Evolutionary conservation across 2,329 filamentous ascomycete genomes (phyloP).

Genomic region (Colletotrichum sp.): DNA sequence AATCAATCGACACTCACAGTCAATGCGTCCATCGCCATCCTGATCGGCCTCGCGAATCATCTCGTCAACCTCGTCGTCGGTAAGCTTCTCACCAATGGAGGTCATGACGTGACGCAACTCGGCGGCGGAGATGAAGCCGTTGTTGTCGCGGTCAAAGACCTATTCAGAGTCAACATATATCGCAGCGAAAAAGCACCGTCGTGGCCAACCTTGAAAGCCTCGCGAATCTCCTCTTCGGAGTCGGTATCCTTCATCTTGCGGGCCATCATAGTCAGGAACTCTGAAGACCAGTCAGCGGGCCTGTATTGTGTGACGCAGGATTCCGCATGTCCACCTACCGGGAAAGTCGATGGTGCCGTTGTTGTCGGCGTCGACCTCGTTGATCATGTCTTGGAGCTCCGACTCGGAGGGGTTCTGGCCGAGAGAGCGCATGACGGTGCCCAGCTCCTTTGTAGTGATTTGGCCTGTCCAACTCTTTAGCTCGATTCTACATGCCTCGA

Average conservation of each 20-base stretch:
- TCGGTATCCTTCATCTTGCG: slow-evolving; percentile 95
- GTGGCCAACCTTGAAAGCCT: slow-evolving; percentile 78
- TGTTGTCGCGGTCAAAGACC: slow-evolving; percentile 89
- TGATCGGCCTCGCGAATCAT: slow-evolving; percentile 93
- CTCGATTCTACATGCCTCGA: not conserved
- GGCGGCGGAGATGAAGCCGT: slow-evolving; percentile 88
- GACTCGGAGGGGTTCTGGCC: slow-evolving; percentile 91
- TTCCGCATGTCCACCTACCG: slow-evolving; percentile 58
- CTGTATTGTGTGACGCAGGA: not conserved
- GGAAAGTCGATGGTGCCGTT: slow-evolving; percentile 93
- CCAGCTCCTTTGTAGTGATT: slow-evolving; percentile 90
- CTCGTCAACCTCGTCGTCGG: slow-evolving; percentile 89
- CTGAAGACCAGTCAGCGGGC: slow-evolving; percentile 51
- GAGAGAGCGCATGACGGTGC: slow-evolving; percentile 88
- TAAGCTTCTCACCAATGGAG: slow-evolving; percentile 89
- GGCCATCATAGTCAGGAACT: slow-evolving; percentile 93
- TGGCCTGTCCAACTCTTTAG: slow-evolving; percentile 64
- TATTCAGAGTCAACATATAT: slow-evolving; percentile 29
- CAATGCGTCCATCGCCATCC: slow-evolving; percentile 86
- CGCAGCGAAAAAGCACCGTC: not conserved
- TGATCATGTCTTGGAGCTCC: slow-evolving; percentile 93
- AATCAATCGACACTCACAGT: slow-evolving; percentile 64
- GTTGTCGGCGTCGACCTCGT: slow-evolving; percentile 91
- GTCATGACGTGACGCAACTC: slow-evolving; percentile 92
- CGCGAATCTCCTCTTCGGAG: slow-evolving; percentile 88